Percentiles rank a stretch among this genome's conserved stretches.
Evolutionary conservation across 768 basidiomycete genomes (phyloP).

Genomic region (Plicaturopsis crispa): DNA sequence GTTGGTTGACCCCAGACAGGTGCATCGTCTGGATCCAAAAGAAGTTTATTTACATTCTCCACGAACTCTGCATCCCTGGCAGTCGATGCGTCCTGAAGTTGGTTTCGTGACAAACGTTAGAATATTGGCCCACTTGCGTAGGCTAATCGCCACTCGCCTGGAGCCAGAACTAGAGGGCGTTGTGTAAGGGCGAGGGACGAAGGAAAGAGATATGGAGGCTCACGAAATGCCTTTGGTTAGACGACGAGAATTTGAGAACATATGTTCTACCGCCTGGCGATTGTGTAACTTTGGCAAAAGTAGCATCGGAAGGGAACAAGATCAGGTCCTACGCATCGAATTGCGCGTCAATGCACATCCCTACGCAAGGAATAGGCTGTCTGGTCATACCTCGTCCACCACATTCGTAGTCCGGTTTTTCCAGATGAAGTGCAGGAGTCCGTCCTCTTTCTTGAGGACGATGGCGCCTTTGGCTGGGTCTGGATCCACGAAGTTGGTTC

Average conservation of each 20-base stretch:
- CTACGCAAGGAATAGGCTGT: background rate
- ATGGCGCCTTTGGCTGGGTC: conserved; percentile 68
- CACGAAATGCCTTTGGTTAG: conserved; percentile 86
- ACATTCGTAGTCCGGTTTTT: conserved; percentile 58
- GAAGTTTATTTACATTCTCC: conserved; percentile 60
- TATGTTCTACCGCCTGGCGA: conserved; percentile 64
- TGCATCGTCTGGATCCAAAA: conserved; percentile 57
- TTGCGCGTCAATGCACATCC: background rate
- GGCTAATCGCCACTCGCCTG: no score
- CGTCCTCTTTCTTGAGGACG: conserved; percentile 64
- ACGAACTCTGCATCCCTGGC: conserved; percentile 68
- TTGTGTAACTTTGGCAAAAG: conserved; percentile 67
- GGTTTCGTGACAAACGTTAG: conserved; percentile 1
- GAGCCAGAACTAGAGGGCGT: conserved; percentile 65
- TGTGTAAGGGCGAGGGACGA: conserved; percentile 4
- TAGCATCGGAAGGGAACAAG: conserved; percentile 81
- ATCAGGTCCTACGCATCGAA: conserved; percentile 75
- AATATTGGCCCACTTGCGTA: no score
- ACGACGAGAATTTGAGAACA: conserved; percentile 88
- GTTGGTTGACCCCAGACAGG: conserved; percentile 49
- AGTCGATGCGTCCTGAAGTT: conserved; percentile 55
- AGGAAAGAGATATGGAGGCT: conserved; percentile 20
- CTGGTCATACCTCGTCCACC: conserved; percentile 48
- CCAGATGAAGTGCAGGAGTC: conserved; percentile 74
- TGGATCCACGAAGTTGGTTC: conserved; percentile 62